A percentile compares a stretch with the other conserved stretches of the same genome.
Evolutionary conservation across 352 stramenopile species (phyloP).

Genomic region (Globisporangium mamillatum): DNA sequence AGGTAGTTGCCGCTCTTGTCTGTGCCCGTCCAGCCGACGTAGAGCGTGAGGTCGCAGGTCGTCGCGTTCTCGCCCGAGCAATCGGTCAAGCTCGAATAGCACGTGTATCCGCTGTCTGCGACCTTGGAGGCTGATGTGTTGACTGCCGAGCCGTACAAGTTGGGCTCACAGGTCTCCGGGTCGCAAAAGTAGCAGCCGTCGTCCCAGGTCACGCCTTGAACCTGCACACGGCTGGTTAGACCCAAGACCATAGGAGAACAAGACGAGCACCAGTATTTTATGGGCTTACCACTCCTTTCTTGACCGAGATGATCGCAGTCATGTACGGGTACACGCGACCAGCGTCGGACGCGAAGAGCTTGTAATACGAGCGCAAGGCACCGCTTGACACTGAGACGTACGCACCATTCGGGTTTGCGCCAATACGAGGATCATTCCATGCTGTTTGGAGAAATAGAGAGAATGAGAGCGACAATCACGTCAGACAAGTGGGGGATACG

Average conservation of each 20-base stretch:
- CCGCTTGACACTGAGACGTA: constrained; percentile 73
- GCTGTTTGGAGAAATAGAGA: constrained; percentile 25
- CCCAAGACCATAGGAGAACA: not conserved
- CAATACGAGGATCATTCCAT: constrained; percentile 68
- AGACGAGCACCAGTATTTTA: not conserved
- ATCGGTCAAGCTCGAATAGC: constrained; percentile 38
- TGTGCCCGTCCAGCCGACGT: constrained; percentile 78
- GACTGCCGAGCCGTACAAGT: constrained; percentile 53
- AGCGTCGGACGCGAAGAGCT: constrained; percentile 54
- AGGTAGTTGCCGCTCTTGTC: constrained; percentile 79
- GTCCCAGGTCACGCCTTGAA: constrained; percentile 81
- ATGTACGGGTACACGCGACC: constrained; percentile 64
- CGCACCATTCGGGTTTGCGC: constrained; percentile 36
- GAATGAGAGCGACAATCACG: not conserved
- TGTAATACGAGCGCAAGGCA: constrained; percentile 64
- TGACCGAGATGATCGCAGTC: constrained; percentile 78
- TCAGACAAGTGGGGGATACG: not conserved
- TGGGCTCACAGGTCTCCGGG: constrained; percentile 54
- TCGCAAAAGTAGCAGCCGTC: constrained; percentile 79
- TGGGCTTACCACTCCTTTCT: constrained; percentile 48
- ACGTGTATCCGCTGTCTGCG: constrained; percentile 55
- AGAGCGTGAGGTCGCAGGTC: constrained; percentile 67
- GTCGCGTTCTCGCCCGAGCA: constrained; percentile 43
- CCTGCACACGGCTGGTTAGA: constrained; percentile 13
- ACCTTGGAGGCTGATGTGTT: constrained; percentile 50